Conservation (phyloP, 202 grass and related monocot species). For the Carex sylvatica region DNA sequence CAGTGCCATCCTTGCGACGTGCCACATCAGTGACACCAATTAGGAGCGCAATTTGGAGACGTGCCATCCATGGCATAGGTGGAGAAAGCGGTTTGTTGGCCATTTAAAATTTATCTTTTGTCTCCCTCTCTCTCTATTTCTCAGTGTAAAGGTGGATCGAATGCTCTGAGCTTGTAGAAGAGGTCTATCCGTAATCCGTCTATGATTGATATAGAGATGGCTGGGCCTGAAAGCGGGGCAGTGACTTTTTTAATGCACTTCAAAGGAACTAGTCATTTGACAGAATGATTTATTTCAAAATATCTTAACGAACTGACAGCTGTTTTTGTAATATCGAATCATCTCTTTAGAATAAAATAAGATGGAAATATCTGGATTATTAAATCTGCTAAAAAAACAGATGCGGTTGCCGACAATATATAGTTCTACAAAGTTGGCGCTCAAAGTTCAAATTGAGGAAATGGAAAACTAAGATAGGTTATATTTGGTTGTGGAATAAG, state of each 20-base stretch:
- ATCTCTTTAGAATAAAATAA: not conserved
- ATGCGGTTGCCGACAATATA: not conserved
- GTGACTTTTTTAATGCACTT: not conserved
- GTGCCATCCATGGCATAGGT: conserved; percentile 29
- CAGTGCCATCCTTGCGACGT: conserved; percentile 44
- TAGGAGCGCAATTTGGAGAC: conserved; percentile 26
- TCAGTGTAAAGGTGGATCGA: not conserved
- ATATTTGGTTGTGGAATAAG: too few relatives aligned
- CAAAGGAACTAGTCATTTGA: not conserved
- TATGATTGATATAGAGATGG: not conserved
- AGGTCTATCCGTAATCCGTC: too few relatives aligned
- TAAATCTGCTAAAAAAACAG: not conserved
- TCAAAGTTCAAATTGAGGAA: not conserved
- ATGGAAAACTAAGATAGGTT: not conserved
- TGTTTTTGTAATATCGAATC: too few relatives aligned
- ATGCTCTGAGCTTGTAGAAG: not conserved
- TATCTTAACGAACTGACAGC: not conserved
- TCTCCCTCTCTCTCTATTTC: not conserved
- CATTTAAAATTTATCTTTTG: not conserved
- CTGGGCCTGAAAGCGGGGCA: not conserved
- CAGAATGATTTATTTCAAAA: not conserved
- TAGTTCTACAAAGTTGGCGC: not conserved
- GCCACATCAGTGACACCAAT: not conserved
- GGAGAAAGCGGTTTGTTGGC: conserved; percentile 25
- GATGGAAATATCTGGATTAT: not conserved